phyloP scores from a whole-genome alignment of 345 rosid species.

The Crucihimalaya himalaica region DNA sequence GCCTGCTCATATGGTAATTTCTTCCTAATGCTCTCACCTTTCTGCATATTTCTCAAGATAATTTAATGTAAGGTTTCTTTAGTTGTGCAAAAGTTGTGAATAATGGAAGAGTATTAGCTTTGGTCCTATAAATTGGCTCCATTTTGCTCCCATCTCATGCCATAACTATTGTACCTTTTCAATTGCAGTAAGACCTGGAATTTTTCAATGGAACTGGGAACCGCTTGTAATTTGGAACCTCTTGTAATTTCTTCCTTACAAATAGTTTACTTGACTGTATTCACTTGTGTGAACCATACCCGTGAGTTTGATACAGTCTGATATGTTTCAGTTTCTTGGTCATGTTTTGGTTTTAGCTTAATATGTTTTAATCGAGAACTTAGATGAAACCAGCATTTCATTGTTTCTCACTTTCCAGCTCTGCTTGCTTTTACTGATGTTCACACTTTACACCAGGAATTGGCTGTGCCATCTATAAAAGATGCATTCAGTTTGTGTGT shows the following conservation, averaged over 20 bases:
- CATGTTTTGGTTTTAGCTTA: not conserved
- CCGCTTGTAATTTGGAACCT: not conserved
- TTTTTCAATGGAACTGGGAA: not conserved
- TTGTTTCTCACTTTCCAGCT: not conserved
- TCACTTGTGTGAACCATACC: not conserved
- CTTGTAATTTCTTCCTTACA: not conserved
- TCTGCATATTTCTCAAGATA: constrained; percentile 1
- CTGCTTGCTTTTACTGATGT: not conserved
- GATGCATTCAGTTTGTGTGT: constrained; percentile 79
- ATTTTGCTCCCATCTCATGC: not conserved
- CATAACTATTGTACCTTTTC: not conserved
- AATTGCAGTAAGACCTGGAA: not conserved
- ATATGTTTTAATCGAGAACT: not conserved
- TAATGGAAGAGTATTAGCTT: not conserved
- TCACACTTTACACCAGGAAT: constrained; percentile 53
- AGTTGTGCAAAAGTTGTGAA: not conserved
- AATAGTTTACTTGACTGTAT: not conserved
- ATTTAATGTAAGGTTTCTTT: not conserved
- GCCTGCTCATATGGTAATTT: constrained; percentile 94
- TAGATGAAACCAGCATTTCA: not conserved
- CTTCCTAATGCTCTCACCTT: constrained; percentile 5
- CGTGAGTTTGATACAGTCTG: not conserved
- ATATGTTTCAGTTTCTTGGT: constrained; percentile 18
- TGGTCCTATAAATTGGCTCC: not conserved
- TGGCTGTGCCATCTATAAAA: constrained; percentile 86